Evolutionary conservation across 1,284 basidiomycete species (phyloP), one percentile per base, ranked within the genome.

Genomic region (Fomes fomentarius): DNA sequence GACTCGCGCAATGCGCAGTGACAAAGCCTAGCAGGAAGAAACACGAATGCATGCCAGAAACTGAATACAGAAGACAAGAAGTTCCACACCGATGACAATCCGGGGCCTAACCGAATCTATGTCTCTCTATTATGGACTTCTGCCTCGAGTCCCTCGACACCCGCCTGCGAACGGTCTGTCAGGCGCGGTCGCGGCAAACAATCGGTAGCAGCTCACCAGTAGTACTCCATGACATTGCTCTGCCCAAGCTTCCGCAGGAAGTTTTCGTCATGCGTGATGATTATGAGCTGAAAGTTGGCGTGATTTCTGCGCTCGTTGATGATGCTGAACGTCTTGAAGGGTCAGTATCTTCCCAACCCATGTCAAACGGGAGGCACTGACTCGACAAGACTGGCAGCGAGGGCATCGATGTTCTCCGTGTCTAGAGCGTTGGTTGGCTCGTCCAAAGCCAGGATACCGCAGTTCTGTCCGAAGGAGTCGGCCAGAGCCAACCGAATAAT

Each of bases 371-470:
- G 26, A 53, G 28, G 17, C 14, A 79, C 93, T 70, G 64, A 95
- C 94, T 98, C 96, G 8, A 96, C 88, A 19, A 99, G 81, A 63
- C 94, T 93, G 37, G 83, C 82, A 7, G 97, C 96, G 14, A 99
- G 78, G 4, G 96, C 95, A 66, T 96, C 91, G 61, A 99, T 96
- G 68, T 98, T 99, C 72, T 98, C 96, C 22, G 89, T 86, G 69
- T 99, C 97, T 35, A 99, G 76, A 39, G 97, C 98, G 56, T 98
- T 99, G 21, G 97, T 99, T 11, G 97, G 97, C 74, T 99, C 97
- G 67, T 99, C 97, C 47, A 99, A 77, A 1, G 97, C 97, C 38
- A 99, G 82, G 59, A 99, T 98, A 14, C 96, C 96, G 71, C 96
- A 99, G 62, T 98, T 96, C 69, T 95, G 93, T 3, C 94, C 94